These are phyloP conservation scores for Lentinula aciculospora DNA, from an alignment of 768 basidiomycete species.

Conservation along the genomic window DNA sequence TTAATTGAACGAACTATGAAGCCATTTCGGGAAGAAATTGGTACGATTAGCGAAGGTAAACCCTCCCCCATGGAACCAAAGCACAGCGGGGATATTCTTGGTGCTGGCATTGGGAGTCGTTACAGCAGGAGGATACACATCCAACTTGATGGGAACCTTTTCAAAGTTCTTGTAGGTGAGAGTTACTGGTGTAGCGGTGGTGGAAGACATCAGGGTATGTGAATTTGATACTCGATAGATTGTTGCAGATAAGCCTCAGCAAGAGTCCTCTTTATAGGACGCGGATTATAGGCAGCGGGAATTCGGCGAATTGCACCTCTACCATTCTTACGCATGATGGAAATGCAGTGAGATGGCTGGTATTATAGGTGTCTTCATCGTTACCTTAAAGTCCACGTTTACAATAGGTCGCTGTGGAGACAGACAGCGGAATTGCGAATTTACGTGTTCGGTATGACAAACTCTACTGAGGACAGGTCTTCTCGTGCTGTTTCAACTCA, in stretches of 20 bases:
- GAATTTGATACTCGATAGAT: background rate
- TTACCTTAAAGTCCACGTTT: no score
- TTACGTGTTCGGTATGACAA: no score
- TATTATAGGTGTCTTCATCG: no score
- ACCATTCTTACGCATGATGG: no score
- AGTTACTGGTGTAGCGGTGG: background rate
- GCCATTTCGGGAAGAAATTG: slow-evolving; percentile 63
- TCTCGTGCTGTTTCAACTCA: no score
- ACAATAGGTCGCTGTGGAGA: no score
- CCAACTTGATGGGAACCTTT: background rate
- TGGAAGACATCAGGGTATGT: background rate
- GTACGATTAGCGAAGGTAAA: slow-evolving; percentile 51
- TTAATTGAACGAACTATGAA: slow-evolving; percentile 35
- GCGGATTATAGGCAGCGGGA: background rate
- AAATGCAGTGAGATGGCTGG: no score
- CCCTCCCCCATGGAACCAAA: slow-evolving; percentile 51
- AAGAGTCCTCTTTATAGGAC: background rate
- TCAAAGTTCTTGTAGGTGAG: background rate
- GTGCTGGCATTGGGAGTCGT: background rate
- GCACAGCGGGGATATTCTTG: slow-evolving; percentile 12
- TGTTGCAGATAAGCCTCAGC: background rate
- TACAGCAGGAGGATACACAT: background rate
- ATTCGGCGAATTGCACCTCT: background rate
- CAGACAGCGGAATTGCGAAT: no score
- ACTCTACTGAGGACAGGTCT: no score